Conservation (phyloP, 2,329 filamentous ascomycete species). For the Colletotrichum lentis region DNA sequence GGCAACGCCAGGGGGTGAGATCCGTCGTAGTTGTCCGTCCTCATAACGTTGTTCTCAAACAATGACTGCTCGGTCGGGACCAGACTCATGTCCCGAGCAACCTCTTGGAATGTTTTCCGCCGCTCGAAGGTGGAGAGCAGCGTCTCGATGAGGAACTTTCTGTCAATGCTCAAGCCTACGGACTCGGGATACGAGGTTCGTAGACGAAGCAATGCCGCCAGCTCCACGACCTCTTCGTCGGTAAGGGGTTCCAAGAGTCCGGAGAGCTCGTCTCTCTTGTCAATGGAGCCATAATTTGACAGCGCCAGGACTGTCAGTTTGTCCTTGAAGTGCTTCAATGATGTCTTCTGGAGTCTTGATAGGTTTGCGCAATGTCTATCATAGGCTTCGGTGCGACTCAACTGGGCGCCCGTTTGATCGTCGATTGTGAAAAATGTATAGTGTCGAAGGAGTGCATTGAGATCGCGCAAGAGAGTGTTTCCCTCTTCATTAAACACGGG, state of each 20-base stretch:
- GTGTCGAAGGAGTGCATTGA: constrained; percentile 81
- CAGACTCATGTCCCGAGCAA: constrained; percentile 72
- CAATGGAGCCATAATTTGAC: constrained; percentile 90
- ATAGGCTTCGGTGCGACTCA: constrained; percentile 76
- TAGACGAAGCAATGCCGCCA: constrained; percentile 78
- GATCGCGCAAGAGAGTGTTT: constrained; percentile 80
- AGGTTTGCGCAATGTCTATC: constrained; percentile 80
- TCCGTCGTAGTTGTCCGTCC: constrained; percentile 88
- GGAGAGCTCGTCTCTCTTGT: constrained; percentile 80
- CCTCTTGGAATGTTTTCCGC: constrained; percentile 83
- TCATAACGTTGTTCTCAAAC: constrained; percentile 79
- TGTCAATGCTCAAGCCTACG: constrained; percentile 68
- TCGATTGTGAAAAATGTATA: constrained; percentile 91
- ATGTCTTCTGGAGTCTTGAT: constrained; percentile 79
- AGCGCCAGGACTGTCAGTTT: constrained; percentile 91
- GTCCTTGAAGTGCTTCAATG: constrained; percentile 83
- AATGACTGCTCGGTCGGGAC: constrained; percentile 85
- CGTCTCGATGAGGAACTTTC: constrained; percentile 73
- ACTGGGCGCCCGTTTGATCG: constrained; percentile 84
- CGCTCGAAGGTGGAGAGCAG: constrained; percentile 79
- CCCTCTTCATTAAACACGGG: constrained; percentile 78
- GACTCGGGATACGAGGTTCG: constrained; percentile 82
- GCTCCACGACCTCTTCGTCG: constrained; percentile 75
- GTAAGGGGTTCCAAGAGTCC: constrained; percentile 76
- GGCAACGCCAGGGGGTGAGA: constrained; percentile 87